Base-by-base conservation (phyloP, 768 basidiomycete species). In the Lactarius indigo region DNA sequence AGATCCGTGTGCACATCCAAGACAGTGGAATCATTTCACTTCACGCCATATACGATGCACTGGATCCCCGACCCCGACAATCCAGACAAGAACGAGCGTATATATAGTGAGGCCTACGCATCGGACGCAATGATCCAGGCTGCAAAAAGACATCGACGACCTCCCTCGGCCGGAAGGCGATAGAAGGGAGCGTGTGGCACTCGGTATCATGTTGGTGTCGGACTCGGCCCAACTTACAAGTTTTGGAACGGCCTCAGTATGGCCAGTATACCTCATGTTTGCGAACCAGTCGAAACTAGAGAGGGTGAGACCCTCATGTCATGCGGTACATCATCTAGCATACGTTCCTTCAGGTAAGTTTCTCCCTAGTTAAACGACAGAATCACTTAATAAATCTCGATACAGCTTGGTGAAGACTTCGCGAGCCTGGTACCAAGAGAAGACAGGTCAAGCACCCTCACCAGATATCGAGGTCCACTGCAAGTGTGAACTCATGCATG, bases 401-500 rank as follows among this genome's bases (percentile, higher is more conserved):
- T 18, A 44, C 20, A 44, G 42, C 3, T 44, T 18, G 44, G n/a
- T 3, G 44, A 1, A 9, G 3, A n/a, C n/a, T 47, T 47, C n/a
- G 20, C 20, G n/a, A n/a, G 20, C 8, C 20, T n/a, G 20, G 7
- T 47, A 47, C 9, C 6, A 7, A n/a, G 44, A 47, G 9, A 8
- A n/a, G 5, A 47, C 44, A 10, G 44, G 44, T 2, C 20, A n/a
- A 47, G 9, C 44, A n/a, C 44, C n/a, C 1, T n/a, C 20, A 18
- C 1, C 44, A 0, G 44, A n/a, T 0, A 9, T 72, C 2, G 39
- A 66, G 3, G 69, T 70, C 0, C 70, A 73, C 56, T 73, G 72
- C 64, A 68, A 64, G 2, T 70, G 72, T 0, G 73, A 75, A 47
- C 65, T 73, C 17, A 63, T 75, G 44, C 75, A 76, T 15, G 71